Percentiles rank a stretch among this genome's conserved stretches.
phyloP scores from a whole-genome alignment of 495 filamentous ascomycete genomes.

The Thermochaetoides thermophila region DNA sequence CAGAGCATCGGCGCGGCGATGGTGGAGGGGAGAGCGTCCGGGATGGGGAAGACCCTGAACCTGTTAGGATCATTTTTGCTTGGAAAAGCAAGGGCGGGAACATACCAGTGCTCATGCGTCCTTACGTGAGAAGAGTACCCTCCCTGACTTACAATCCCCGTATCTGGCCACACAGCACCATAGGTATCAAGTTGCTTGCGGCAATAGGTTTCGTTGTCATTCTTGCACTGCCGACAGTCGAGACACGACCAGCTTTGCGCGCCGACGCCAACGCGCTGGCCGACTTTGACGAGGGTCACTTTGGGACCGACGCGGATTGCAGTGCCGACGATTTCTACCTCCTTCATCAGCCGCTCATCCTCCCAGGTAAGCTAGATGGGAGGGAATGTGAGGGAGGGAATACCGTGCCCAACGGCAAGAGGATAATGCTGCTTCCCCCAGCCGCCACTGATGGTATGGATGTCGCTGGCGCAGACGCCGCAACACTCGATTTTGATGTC shows the following conservation, averaged over 20 bases:
- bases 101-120: slow-evolving; percentile 39
- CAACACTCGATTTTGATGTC: slow-evolving; percentile 40
- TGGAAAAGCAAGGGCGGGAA: slow-evolving; percentile 1
- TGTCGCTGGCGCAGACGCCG: slow-evolving; percentile 43
- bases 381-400: too few species aligned
- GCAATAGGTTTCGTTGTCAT: slow-evolving; percentile 45
- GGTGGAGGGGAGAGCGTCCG: slow-evolving; percentile 49
- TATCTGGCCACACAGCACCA: slow-evolving; percentile 38
- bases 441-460: slow-evolving; percentile 41
- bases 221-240: slow-evolving; percentile 41
- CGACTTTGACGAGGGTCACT: slow-evolving; percentile 39
- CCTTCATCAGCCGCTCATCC: neutral
- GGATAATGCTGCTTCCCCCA: slow-evolving; percentile 41
- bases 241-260: slow-evolving; percentile 41
- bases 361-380: neutral
- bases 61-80: neutral
- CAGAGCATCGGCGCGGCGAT: slow-evolving; percentile 79
- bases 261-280: slow-evolving; percentile 43
- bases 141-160: slow-evolving; percentile 37
- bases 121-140: slow-evolving; percentile 40
- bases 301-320: slow-evolving; percentile 41
- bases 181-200: slow-evolving; percentile 40
- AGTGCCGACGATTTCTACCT: slow-evolving; percentile 30
- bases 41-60: slow-evolving; percentile 56
- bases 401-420: slow-evolving; percentile 38